A percentile compares a stretch with the other conserved stretches of the same genome.
Conservation (phyloP, 495 filamentous ascomycete species). For the Jackrogersella multiformis region DNA sequence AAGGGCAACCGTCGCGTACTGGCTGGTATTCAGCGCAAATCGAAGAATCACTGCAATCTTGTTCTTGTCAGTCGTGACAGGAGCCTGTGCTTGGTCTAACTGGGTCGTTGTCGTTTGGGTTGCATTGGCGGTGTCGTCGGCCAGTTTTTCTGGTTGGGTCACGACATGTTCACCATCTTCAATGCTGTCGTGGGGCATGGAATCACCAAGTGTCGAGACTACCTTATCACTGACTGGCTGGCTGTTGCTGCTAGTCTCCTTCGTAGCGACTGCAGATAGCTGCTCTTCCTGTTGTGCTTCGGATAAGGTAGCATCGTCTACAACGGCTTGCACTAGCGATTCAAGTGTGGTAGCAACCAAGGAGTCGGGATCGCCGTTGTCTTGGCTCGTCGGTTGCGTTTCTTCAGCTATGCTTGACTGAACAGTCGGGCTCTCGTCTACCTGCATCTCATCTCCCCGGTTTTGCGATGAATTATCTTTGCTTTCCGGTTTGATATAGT, state of each 20-base stretch:
- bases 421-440: constrained; percentile 4
- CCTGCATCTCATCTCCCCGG: constrained; percentile 21
- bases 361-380: constrained; percentile 12
- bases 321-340: constrained; percentile 42
- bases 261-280: neutral
- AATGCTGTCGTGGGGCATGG: neutral
- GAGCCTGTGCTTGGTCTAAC: neutral
- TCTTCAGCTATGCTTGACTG: constrained; percentile 11
- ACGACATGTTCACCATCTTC: neutral
- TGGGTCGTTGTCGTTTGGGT: neutral
- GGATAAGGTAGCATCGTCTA: neutral
- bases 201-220: neutral
- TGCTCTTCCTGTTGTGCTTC: constrained; percentile 5
- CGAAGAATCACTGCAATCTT: constrained; percentile 87
- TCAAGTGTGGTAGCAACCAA: constrained; percentile 31
- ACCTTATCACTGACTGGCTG: constrained; percentile 8
- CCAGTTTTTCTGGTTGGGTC: constrained; percentile 10
- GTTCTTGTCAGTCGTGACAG: constrained; percentile 39
- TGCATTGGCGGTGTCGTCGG: neutral
- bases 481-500: constrained; percentile 27
- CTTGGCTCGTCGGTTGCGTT: constrained; percentile 7
- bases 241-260: neutral
- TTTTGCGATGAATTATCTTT: constrained; percentile 22
- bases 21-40: constrained; percentile 83
- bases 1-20: constrained; percentile 94